Evolutionary conservation across 768 basidiomycete genomes (phyloP).

Genomic region (Cytidiella melzeri): DNA sequence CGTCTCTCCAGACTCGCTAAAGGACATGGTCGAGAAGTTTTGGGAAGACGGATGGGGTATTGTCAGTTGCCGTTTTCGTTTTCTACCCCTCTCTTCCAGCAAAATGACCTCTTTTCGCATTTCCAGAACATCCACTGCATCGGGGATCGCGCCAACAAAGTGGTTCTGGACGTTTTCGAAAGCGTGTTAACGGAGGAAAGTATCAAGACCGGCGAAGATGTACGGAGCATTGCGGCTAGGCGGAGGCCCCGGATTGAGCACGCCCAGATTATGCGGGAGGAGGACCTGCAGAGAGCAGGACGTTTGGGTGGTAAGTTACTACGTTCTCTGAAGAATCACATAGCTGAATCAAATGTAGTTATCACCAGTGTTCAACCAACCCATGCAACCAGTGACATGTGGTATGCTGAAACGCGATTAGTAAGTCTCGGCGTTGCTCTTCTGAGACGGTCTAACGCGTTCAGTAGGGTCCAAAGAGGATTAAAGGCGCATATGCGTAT

Average conservation of each 20-base stretch:
- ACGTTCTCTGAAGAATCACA: background rate
- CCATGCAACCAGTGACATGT: conserved; percentile 90
- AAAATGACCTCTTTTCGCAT: background rate
- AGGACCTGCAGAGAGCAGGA: conserved; percentile 67
- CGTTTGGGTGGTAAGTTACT: conserved; percentile 58
- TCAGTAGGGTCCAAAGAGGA: conserved; percentile 66
- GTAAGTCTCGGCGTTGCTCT: conserved; percentile 30
- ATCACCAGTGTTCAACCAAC: conserved; percentile 92
- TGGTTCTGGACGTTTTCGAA: conserved; percentile 82
- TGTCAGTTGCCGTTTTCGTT: conserved; percentile 38
- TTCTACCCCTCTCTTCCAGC: no score
- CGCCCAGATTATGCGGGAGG: conserved; percentile 75
- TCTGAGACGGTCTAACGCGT: background rate
- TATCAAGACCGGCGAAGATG: conserved; percentile 13
- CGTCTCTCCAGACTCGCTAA: conserved; percentile 45
- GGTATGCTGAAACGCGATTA: conserved; percentile 80
- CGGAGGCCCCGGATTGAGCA: conserved; percentile 86
- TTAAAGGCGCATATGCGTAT: conserved; percentile 89
- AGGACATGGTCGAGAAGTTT: conserved; percentile 50
- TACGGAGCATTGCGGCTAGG: conserved; percentile 30
- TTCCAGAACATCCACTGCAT: conserved; percentile 84
- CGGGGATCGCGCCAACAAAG: conserved; percentile 81
- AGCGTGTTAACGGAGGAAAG: conserved; percentile 35
- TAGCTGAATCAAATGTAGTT: conserved; percentile 39
- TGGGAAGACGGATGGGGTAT: conserved; percentile 80